Conservation (phyloP, 2,329 filamentous ascomycete species). For the Amauroascus niger region DNA sequence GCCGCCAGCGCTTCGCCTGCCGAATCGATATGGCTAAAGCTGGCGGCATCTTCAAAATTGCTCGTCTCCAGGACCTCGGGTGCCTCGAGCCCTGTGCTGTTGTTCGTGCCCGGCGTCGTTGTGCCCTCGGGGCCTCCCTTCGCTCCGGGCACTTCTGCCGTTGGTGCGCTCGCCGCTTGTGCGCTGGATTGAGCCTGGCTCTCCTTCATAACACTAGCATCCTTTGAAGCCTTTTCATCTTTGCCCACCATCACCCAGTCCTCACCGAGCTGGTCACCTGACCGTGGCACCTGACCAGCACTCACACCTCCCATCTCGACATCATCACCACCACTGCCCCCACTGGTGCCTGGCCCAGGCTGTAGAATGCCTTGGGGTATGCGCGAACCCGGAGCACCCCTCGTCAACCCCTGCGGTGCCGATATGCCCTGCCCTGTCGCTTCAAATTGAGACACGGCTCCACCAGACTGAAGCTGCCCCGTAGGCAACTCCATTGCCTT, state of each 20-base stretch:
- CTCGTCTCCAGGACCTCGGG: conserved; percentile 27
- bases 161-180: conserved; percentile 25
- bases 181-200: neutral
- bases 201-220: neutral
- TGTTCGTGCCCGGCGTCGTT: conserved; percentile 20
- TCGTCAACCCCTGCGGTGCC: conserved; percentile 30
- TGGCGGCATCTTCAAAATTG: conserved; percentile 37
- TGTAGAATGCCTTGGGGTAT: conserved; percentile 7
- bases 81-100: conserved; percentile 24
- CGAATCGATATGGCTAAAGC: conserved; percentile 48
- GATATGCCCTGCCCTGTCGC: neutral
- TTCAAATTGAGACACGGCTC: neutral
- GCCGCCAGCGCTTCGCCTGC: conserved; percentile 61
- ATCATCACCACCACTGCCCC: too few species aligned
- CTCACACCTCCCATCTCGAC: conserved; percentile 52
- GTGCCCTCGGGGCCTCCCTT: conserved; percentile 4
- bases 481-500: neutral
- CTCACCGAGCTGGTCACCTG: conserved; percentile 41
- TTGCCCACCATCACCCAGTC: conserved; percentile 71
- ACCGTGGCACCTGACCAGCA: conserved; percentile 28
- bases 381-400: neutral
- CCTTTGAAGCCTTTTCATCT: conserved; percentile 36
- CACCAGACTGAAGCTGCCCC: neutral
- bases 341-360: conserved; percentile 14
- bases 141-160: neutral